phyloP scores from a whole-genome alignment of 2,329 filamentous ascomycete genomes.

The Sporothrix pseudoabietina region DNA sequence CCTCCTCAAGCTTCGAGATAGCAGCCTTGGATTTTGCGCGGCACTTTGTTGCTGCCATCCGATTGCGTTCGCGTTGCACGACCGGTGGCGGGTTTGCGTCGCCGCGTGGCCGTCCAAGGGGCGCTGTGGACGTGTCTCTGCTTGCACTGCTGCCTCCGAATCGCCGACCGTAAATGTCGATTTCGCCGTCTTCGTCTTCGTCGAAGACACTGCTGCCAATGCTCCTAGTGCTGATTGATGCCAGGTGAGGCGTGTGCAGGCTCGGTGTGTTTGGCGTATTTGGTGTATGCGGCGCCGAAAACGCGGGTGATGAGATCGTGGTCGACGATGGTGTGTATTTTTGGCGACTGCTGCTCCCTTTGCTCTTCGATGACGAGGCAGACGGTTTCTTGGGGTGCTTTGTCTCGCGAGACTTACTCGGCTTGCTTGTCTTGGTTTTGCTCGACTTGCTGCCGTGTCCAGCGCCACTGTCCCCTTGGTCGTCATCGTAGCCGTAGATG shows the following conservation, averaged over 20 bases:
- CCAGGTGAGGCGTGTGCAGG: slow-evolving; percentile 7
- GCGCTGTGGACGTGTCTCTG: not conserved
- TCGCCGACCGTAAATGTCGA: not conserved
- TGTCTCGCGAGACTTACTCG: not conserved
- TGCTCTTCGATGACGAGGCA: not conserved
- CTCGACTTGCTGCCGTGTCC: not conserved
- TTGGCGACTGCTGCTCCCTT: not conserved
- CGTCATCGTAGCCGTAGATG: slow-evolving; percentile 10
- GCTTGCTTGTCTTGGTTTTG: slow-evolving; percentile 2
- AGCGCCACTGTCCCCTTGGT: not conserved
- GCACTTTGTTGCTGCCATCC: slow-evolving; percentile 40
- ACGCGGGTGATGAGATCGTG: slow-evolving; percentile 22
- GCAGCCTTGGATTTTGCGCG: slow-evolving; percentile 40
- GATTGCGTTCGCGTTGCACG: slow-evolving; percentile 37
- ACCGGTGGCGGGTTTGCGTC: not conserved
- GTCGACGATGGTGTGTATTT: slow-evolving; percentile 3
- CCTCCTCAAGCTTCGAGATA: slow-evolving; percentile 37
- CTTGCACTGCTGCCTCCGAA: not conserved
- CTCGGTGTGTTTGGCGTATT: not conserved
- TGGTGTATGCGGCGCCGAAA: slow-evolving; percentile 22
- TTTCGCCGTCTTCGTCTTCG: slow-evolving; percentile 7
- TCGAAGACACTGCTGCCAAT: slow-evolving; percentile 16
- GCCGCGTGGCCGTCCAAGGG: not conserved
- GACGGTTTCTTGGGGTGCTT: not conserved
- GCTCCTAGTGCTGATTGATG: slow-evolving; percentile 12